Percentiles rank a stretch among this genome's conserved stretches.
phyloP scores from a whole-genome alignment of 225 moss, liverwort and hornwort species.

The Sphagnum tenellum region DNA sequence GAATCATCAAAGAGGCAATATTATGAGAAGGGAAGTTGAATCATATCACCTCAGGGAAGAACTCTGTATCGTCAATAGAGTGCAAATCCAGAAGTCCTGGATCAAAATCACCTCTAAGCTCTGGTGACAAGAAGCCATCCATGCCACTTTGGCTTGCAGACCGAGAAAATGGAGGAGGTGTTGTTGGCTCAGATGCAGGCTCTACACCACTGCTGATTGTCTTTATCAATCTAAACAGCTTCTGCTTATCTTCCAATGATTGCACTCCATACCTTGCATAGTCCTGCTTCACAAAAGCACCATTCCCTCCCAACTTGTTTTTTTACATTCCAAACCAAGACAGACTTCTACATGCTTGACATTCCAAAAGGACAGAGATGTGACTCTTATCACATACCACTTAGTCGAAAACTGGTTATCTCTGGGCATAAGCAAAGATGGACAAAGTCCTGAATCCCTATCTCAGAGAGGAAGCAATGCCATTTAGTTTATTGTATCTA shows the following conservation, averaged over 20 bases:
- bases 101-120: slow-evolving; percentile 92
- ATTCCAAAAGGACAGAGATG: too few relatives aligned
- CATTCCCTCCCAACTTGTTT: slow-evolving; percentile 31
- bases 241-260: slow-evolving; percentile 93
- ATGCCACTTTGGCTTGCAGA: slow-evolving; percentile 76
- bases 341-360: too few relatives aligned
- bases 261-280: slow-evolving; percentile 95
- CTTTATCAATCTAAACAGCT: slow-evolving; percentile 91
- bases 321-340: too few relatives aligned
- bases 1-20: too few relatives aligned
- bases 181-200: slow-evolving; percentile 68
- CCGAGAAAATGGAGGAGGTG: slow-evolving; percentile 63
- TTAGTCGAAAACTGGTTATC: too few relatives aligned
- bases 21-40: too few relatives aligned
- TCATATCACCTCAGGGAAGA: slow-evolving; percentile 82
- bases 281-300: slow-evolving; percentile 74
- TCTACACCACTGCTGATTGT: slow-evolving; percentile 76
- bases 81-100: slow-evolving; percentile 95
- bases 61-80: slow-evolving; percentile 95
- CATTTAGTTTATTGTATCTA: too few relatives aligned
- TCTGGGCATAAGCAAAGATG: too few relatives aligned
- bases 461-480: too few relatives aligned
- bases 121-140: slow-evolving; percentile 94
- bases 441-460: too few relatives aligned
- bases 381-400: too few relatives aligned